phyloP scores from a whole-genome alignment of 2,329 filamentous ascomycete species.

The Fusarium ambrosium region DNA sequence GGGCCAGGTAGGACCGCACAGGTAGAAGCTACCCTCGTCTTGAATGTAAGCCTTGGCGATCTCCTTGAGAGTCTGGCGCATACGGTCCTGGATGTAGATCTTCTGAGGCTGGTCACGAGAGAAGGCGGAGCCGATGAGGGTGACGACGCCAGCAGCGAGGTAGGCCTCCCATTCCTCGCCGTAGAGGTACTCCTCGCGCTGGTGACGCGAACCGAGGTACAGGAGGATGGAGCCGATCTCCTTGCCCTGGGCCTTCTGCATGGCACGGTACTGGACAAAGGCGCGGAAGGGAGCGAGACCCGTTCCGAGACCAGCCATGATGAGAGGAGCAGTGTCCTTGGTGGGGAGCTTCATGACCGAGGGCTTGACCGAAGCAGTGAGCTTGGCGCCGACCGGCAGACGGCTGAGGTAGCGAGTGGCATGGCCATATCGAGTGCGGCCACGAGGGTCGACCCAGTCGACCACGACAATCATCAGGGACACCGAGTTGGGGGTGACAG shows the following conservation, averaged over 20 bases:
- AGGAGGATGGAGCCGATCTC: slow-evolving; percentile 92
- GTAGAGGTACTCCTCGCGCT: slow-evolving; percentile 98
- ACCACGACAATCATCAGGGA: slow-evolving; percentile 97
- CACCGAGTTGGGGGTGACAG: slow-evolving; percentile 90
- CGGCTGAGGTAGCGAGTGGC: slow-evolving; percentile 89
- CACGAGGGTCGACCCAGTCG: slow-evolving; percentile 90
- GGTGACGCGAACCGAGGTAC: slow-evolving; percentile 97
- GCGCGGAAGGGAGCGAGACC: slow-evolving; percentile 99
- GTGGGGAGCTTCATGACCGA: slow-evolving; percentile 99
- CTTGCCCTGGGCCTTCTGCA: slow-evolving; percentile 98
- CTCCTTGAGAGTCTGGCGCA: slow-evolving; percentile 87
- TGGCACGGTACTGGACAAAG: slow-evolving; percentile 97
- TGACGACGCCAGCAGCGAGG: slow-evolving; percentile 94
- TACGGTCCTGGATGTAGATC: slow-evolving; percentile 99
- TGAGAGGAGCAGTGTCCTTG: slow-evolving; percentile 89
- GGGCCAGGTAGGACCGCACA: slow-evolving; percentile 98
- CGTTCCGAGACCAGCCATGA: slow-evolving; percentile 99
- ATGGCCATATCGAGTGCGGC: slow-evolving; percentile 91
- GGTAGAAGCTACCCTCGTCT: slow-evolving; percentile 93
- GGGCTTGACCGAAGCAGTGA: slow-evolving; percentile 96
- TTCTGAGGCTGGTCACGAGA: slow-evolving; percentile 97
- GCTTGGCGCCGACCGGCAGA: slow-evolving; percentile 79
- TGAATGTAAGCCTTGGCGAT: slow-evolving; percentile 89
- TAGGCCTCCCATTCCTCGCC: slow-evolving; percentile 99
- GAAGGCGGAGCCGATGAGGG: slow-evolving; percentile 92